These are phyloP conservation scores for Botrytis porri DNA, from an alignment of 2,329 filamentous ascomycete genomes.

Conservation along the genomic window DNA sequence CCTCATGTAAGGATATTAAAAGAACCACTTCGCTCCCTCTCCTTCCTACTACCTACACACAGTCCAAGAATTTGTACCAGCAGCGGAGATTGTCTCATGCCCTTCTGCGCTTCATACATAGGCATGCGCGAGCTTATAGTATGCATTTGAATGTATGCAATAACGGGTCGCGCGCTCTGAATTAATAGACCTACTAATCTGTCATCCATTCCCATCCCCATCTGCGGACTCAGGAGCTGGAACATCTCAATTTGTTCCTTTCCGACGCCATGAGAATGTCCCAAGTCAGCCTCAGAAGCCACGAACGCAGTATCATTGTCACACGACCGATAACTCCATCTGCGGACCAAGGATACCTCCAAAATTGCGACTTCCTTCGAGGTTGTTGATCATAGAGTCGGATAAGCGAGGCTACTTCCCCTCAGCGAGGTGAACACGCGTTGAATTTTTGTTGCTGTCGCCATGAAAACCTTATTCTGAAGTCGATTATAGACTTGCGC, in stretches of 20 bases:
- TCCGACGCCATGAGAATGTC: too few species aligned
- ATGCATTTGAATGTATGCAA: rapidly evolving
- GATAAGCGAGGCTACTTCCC: slow-evolving; percentile 4
- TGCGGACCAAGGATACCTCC: not conserved
- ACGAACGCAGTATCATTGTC: not conserved
- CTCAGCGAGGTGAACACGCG: not conserved
- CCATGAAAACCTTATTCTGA: too few species aligned
- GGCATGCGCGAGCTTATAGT: not conserved
- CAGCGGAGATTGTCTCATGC: rapidly evolving
- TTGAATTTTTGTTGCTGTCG: not conserved
- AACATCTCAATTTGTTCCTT: rapidly evolving
- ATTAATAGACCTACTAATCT: not conserved
- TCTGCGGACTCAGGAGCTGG: not conserved
- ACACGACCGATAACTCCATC: not conserved
- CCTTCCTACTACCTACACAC: rapidly evolving
- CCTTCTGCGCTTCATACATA: rapidly evolving
- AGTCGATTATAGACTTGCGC: not conserved
- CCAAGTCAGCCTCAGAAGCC: not conserved
- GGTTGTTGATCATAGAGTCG: not conserved
- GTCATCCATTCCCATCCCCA: too few species aligned
- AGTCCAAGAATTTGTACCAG: too few species aligned
- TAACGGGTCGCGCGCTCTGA: too few species aligned
- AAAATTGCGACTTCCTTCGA: not conserved
- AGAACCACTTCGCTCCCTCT: not conserved
- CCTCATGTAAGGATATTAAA: not conserved